Evolutionary conservation across 352 stramenopile species (phyloP).

Genomic region (Globisporangium takayamanum): DNA sequence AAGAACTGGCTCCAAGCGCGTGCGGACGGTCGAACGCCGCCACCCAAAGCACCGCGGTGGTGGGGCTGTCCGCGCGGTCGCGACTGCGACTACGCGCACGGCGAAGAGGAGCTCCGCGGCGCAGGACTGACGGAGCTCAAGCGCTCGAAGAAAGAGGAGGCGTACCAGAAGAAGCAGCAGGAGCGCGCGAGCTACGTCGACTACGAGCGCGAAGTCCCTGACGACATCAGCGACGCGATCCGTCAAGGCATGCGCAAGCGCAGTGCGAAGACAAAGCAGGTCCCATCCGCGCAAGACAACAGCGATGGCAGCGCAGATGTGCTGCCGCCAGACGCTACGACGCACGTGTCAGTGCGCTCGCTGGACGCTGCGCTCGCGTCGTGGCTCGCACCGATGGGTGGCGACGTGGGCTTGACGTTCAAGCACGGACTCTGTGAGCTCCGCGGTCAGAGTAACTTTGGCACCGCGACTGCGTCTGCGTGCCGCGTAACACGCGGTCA

Average conservation of each 20-base stretch:
- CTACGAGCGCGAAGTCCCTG: slow-evolving; percentile 57
- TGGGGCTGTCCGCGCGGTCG: slow-evolving; percentile 78
- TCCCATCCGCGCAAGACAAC: not conserved
- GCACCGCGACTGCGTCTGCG: slow-evolving; percentile 48
- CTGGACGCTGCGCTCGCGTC: slow-evolving; percentile 19
- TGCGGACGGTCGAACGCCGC: slow-evolving; percentile 27
- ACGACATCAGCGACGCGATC: slow-evolving; percentile 66
- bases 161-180: slow-evolving; percentile 51
- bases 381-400: slow-evolving; percentile 43
- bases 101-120: slow-evolving; percentile 68
- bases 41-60: slow-evolving; percentile 52
- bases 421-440: slow-evolving; percentile 69
- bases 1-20: slow-evolving; percentile 65
- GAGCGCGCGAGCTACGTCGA: slow-evolving; percentile 64
- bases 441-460: slow-evolving; percentile 68
- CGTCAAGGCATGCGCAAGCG: slow-evolving; percentile 50
- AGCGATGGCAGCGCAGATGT: slow-evolving; percentile 10
- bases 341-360: slow-evolving; percentile 23
- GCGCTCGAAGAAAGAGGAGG: slow-evolving; percentile 53
- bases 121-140: slow-evolving; percentile 64
- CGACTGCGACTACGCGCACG: slow-evolving; percentile 82
- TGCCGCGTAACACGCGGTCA: slow-evolving; percentile 48
- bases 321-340: slow-evolving; percentile 26
- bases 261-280: slow-evolving; percentile 20
- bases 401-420: slow-evolving; percentile 45